These are phyloP conservation scores for Acer negundo DNA, from an alignment of 345 rosid genomes.

Conservation along the genomic window DNA sequence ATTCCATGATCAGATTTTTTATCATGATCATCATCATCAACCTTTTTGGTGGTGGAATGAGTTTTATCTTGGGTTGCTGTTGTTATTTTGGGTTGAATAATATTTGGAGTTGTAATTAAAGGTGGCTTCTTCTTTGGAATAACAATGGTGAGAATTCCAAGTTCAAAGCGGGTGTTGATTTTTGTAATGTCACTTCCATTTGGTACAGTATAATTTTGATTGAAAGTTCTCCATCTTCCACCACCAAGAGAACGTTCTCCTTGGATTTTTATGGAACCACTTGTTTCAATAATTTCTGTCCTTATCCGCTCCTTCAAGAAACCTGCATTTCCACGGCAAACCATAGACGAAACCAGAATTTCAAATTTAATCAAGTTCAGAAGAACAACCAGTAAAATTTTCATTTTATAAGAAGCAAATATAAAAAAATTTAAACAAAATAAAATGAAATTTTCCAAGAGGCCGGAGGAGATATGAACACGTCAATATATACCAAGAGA, in stretches of 20 bases:
- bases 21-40: too few species aligned
- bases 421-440: too few species aligned
- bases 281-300: neutral
- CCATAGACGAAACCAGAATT: too few species aligned
- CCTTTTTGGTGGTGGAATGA: neutral
- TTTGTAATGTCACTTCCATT: neutral
- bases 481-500: too few species aligned
- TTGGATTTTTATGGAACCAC: neutral
- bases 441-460: too few species aligned
- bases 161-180: neutral
- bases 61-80: neutral
- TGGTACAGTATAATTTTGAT: neutral
- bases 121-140: neutral
- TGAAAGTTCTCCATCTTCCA: slow-evolving; percentile 6
- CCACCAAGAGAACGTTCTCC: slow-evolving; percentile 7
- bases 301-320: slow-evolving; percentile 7
- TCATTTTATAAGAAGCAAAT: too few species aligned
- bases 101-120: too few species aligned
- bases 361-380: too few species aligned
- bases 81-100: neutral
- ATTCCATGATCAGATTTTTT: neutral
- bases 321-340: neutral
- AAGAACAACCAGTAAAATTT: too few species aligned
- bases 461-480: too few species aligned
- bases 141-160: slow-evolving; percentile 6